Base-by-base conservation (phyloP, 2,329 filamentous ascomycete genomes). In the Sclerotinia subarctica region DNA sequence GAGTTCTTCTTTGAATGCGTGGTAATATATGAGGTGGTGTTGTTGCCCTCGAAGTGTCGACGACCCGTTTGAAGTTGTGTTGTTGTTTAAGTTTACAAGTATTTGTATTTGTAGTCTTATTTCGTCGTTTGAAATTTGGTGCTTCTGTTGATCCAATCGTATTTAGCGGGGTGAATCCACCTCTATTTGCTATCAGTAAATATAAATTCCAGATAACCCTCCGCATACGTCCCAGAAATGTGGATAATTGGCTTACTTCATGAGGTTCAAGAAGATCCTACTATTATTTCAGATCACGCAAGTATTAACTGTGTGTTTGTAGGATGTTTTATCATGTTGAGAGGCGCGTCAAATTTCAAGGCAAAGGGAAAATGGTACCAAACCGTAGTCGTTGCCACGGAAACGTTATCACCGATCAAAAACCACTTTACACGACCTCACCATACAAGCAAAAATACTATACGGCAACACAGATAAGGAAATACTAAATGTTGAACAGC, bases 101-200 rank as follows among this genome's bases (percentile, higher is more conserved):
- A 53, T 29, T 59, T 49, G 46, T 62, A 38, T 52, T 58, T 53
- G 38, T 26, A 35, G 35, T 35, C 35, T 35, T 35, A 53, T 38
- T 66, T 42, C 42, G 53, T 49, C 29, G 42, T 29, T 49, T 69
- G 53, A 67, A 67, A 46, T 51, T 63, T 57, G 68, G 68, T 42
- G 56, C 24, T 47, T 69, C 51, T 47, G 63, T 63, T 66, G 68
- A 69, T 63, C 53, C 49, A 51, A 69, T 67, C 42, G 68, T 64
- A 51, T 69, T 69, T 63, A 49, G 49, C 21, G 68, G 68, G 56
- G 44, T 63, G 42, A 67, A 69, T 59, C 52, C 58, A 53, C 67
- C 53, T 68, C 67, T 68, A 19, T 19, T 47, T 38, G n/a, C 5
- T 44, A 52, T 57, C 46, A 68, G 60, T 63, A 65, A 51, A 60